A percentile compares a stretch with the other conserved stretches of the same genome.
Conservation (phyloP, 1,284 basidiomycete genomes). For the Mycena citricolor region DNA sequence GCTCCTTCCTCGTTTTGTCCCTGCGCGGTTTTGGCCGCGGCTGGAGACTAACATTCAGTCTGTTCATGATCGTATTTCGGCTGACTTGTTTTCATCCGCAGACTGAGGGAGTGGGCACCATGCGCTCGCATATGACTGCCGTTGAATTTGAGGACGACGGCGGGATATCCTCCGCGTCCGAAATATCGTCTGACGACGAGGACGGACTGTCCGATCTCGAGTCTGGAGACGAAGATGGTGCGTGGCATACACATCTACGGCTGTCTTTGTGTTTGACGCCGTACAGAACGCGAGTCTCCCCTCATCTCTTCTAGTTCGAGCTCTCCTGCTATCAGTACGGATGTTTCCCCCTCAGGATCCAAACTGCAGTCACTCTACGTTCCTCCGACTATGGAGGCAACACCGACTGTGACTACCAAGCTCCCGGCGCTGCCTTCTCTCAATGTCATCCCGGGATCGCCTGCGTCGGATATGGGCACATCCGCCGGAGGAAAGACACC, state of each 20-base stretch:
- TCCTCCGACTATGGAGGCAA: too few species aligned
- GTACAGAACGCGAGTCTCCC: too few species aligned
- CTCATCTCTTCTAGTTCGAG: background rate
- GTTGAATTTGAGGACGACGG: conserved; percentile 72
- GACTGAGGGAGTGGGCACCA: conserved; percentile 88
- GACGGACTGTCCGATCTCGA: conserved; percentile 29
- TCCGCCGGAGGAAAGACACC: conserved; percentile 9
- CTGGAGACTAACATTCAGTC: background rate
- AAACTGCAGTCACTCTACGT: conserved; percentile 12
- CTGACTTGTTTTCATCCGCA: conserved; percentile 33
- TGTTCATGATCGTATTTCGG: conserved; percentile 1
- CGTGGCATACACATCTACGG: too few species aligned
- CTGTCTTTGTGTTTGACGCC: too few species aligned
- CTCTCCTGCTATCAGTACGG: background rate
- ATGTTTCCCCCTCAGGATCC: conserved; percentile 5
- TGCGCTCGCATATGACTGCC: conserved; percentile 63
- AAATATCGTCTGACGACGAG: conserved; percentile 25
- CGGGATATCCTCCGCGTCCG: conserved; percentile 48
- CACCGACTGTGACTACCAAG: too few species aligned
- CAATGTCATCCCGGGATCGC: conserved; percentile 14
- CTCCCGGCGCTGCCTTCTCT: conserved; percentile 9
- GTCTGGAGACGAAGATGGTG: conserved; percentile 19
- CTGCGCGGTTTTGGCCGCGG: background rate
- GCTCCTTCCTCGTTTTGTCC: conserved; percentile 5
- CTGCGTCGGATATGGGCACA: conserved; percentile 1